Evolutionary conservation across 768 basidiomycete species (phyloP).

Genomic region (Pleurotus pulmonarius): DNA sequence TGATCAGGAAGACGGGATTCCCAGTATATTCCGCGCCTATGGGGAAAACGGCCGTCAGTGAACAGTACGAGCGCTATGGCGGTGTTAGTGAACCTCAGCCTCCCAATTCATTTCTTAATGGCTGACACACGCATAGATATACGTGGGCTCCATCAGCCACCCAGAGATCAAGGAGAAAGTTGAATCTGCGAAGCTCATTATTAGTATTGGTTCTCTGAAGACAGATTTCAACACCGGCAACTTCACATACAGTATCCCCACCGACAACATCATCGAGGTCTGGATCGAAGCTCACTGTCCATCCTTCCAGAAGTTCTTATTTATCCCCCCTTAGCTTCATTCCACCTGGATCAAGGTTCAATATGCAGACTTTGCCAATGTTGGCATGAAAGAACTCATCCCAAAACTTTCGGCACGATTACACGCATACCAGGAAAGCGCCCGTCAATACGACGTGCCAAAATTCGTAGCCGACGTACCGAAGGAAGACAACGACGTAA

Average conservation of each 20-base stretch:
- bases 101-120: neutral
- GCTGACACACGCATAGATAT: conserved; percentile 44
- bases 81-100: conserved; percentile 49
- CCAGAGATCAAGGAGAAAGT: conserved; percentile 67
- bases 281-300: neutral
- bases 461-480: conserved; percentile 41
- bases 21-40: conserved; percentile 75
- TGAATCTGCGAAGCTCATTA: conserved; percentile 69
- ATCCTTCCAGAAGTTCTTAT: neutral
- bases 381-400: conserved; percentile 77
- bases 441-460: conserved; percentile 44
- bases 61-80: conserved; percentile 69
- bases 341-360: conserved; percentile 67
- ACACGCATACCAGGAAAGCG: conserved; percentile 32
- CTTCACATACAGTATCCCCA: conserved; percentile 73
- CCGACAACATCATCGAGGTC: conserved; percentile 61
- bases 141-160: conserved; percentile 67
- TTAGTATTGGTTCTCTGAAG: conserved; percentile 68
- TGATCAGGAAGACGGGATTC: conserved; percentile 62
- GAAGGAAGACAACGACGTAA: conserved; percentile 43
- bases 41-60: conserved; percentile 78
- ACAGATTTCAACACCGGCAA: conserved; percentile 89
- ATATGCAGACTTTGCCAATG: conserved; percentile 56
- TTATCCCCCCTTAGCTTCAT: conserved; percentile 50
- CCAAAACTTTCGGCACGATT: conserved; percentile 64